Base-by-base conservation (phyloP, 331 rosid species). In the Erythrophleum ivorense region DNA sequence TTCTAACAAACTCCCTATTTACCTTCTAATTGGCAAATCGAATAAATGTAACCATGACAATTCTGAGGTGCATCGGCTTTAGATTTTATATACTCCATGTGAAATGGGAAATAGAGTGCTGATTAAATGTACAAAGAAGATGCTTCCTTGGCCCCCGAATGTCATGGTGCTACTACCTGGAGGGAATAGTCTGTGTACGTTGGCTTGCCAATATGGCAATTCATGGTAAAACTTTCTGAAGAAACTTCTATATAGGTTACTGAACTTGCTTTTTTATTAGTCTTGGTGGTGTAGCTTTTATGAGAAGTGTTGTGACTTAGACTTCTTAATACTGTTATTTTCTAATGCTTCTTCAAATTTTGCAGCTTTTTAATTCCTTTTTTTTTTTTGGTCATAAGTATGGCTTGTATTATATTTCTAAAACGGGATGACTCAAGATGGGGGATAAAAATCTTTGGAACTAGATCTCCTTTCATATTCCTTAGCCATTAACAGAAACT, bases 401-500 rank as follows among this genome's bases (percentile, higher is more conserved):
- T 68, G 15, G 48, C 77, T 34, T 43, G 36, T 71, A 41, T 33
- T 53, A 48, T 52, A 19, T 52, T 33, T 60, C 54, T 52, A 63
- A 15, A 24, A 64, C 58, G 40, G 38, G 52, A 43, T 4, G 8
- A 15, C 70, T 72, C 49, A 53, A 13, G 62, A 34, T n/a, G 36
- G 9, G 6, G 9, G 55, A 71, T 29, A 53, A 62, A 21, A 36
- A 34, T 1, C 46, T 43, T 43, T 1, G 29, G 6, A 7, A 57
- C 81, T 80, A 65, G 14, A 58, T 63, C 16, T 66, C 52, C 45
- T 55, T 10, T 48, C 41, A 43, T 73, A 45, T 73, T 88, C 91
- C 97, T 93, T 86, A 91, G 85, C 93, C 85, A 63, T 77, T 81
- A 80, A 81, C 86, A 95, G 97, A 87, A 85, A 65, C 86, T 64